Percentiles rank a stretch among this genome's conserved stretches.
phyloP scores from a whole-genome alignment of 176 grass and related monocot species.

The Carex myosuroides region DNA sequence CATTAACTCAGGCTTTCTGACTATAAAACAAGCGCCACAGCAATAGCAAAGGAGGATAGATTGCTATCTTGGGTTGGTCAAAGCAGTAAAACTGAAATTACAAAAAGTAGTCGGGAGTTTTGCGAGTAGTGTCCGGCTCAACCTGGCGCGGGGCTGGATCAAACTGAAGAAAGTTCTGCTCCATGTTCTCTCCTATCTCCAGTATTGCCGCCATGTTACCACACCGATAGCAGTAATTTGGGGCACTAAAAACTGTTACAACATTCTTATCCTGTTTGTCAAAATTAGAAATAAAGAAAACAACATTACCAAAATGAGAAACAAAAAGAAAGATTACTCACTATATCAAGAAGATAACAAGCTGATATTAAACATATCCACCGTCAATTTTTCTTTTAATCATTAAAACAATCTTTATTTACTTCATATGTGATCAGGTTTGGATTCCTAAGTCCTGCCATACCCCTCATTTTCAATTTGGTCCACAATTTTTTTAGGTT shows the following conservation, averaged over 20 bases:
- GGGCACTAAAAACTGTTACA: slow-evolving; percentile 91
- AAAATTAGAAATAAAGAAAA: slow-evolving; percentile 3
- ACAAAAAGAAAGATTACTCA: background rate
- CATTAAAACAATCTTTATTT: background rate
- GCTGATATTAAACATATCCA: background rate
- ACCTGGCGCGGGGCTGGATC: slow-evolving; percentile 85
- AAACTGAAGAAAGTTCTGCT: slow-evolving; percentile 94
- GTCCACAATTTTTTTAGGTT: background rate
- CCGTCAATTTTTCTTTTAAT: background rate
- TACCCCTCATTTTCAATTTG: background rate
- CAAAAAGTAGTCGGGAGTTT: slow-evolving; percentile 96
- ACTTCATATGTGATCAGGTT: background rate
- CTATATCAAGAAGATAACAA: background rate
- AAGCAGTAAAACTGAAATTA: slow-evolving; percentile 50
- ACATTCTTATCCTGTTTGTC: slow-evolving; percentile 82
- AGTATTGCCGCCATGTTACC: slow-evolving; percentile 98
- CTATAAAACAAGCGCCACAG: slow-evolving; percentile 25
- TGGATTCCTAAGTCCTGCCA: background rate
- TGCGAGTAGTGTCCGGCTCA: slow-evolving; percentile 83
- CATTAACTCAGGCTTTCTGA: slow-evolving; percentile 30
- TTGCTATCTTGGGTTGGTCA: slow-evolving; percentile 41
- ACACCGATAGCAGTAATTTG: slow-evolving; percentile 94
- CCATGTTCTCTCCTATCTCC: slow-evolving; percentile 93
- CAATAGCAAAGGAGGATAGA: slow-evolving; percentile 26
- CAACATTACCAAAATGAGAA: slow-evolving; percentile 3